These are phyloP conservation scores for Kuraishia cidri DNA, from an alignment of 805 yeast genomes.

Conservation along the genomic window DNA sequence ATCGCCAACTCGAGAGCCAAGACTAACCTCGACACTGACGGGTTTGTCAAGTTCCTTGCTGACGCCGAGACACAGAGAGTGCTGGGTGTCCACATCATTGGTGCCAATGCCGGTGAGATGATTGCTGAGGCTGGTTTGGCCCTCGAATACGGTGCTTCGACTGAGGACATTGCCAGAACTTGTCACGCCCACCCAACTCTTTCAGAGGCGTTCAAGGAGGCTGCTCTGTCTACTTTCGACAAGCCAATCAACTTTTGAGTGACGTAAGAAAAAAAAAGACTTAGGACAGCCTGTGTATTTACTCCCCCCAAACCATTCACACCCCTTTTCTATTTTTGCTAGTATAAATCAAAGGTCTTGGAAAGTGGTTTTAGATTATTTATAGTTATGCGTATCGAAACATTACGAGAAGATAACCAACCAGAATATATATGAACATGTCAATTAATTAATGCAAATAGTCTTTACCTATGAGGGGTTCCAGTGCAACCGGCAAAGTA, in stretches of 20 bases:
- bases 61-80: slow-evolving; percentile 97
- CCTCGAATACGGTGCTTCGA: slow-evolving; percentile 95
- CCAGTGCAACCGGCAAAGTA: slow-evolving; percentile 57
- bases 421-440: no score
- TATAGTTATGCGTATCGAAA: no score
- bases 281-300: no score
- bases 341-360: no score
- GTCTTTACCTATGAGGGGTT: slow-evolving; percentile 36
- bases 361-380: no score
- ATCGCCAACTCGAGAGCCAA: slow-evolving; percentile 99
- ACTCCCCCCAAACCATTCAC: no score
- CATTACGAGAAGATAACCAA: no score
- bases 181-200: slow-evolving; percentile 99
- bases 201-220: slow-evolving; percentile 97
- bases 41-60: slow-evolving; percentile 90
- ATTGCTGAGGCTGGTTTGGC: slow-evolving; percentile 98
- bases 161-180: slow-evolving; percentile 95
- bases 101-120: slow-evolving; percentile 99
- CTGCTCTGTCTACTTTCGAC: slow-evolving; percentile 85
- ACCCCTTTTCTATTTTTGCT: no score
- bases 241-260: slow-evolving; percentile 83
- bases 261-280: no score
- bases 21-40: slow-evolving; percentile 95
- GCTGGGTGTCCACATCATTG: slow-evolving; percentile 93
- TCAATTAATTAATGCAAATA: no score